Evolutionary conservation across 176 grass and related monocot genomes (phyloP), one percentile per base, ranked within the genome.

Genomic region (Cocos nucifera): DNA sequence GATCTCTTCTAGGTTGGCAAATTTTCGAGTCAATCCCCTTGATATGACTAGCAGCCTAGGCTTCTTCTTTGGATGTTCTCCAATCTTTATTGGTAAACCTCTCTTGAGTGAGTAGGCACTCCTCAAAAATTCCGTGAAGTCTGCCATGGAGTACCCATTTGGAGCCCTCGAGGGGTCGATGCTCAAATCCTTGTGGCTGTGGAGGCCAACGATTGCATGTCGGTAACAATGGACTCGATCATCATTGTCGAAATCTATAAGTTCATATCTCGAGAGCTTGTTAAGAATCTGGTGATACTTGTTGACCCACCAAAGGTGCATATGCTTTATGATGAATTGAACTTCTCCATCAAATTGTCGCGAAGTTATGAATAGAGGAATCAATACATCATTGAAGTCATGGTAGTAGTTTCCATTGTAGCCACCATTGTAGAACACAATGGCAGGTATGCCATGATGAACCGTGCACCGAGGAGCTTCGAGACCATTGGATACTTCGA

Each of bases 361-460:
- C 16, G 89, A 70, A 30, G 82, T 79, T 19, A 82, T 69, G 79
- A 81, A 95, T 12, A 95, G 79, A 4, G 89, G 89, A n/a, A 95
- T 75, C 12, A 95, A 65, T 26, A 80, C 63, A 64, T 94, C 89
- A 56, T 65, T 82, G 71, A 94, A 94, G 70, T 84, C 84, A 63
- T 94, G 89, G 77, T 71, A 94, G 64, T 78, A 83, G 76, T 94
- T 94, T 22, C 84, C 84, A 1, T 63, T 67, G 2, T 74, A 73
- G n/a, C 89, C 89, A 48, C 89, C 89, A 6, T 86, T 74, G 39
- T 69, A 75, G 58, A 95, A 86, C 23, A 95, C 53, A 12, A 95
- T 51, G 15, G 66, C 85, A 0, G 85, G 79, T 4, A 28, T 54
- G 56, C 64, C 56, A 56, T 95, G 66, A 3, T 59, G 72, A 18